A percentile compares a stretch with the other conserved stretches of the same genome.
Conservation (phyloP, 1,284 basidiomycete genomes). For the Stygiomarasmius scandens region DNA sequence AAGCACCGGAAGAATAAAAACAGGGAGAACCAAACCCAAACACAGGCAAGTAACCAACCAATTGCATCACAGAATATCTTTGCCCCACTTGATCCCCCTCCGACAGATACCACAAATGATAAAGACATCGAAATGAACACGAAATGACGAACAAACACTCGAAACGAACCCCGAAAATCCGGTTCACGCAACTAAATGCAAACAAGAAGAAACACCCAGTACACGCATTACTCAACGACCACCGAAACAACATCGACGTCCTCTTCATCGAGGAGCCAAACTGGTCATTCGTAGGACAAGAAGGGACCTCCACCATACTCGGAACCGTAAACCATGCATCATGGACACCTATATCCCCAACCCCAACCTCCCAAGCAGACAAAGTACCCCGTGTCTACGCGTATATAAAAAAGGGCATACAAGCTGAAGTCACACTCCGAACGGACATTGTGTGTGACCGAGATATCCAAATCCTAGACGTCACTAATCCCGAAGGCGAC, state of each 20-base stretch:
- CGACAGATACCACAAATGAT: background rate
- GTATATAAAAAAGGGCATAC: background rate
- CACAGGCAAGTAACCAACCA: background rate
- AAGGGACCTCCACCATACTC: background rate
- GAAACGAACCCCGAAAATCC: background rate
- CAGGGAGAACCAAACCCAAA: background rate
- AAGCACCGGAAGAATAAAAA: background rate
- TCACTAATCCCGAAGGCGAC: background rate
- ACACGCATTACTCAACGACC: background rate
- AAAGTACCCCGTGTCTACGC: background rate
- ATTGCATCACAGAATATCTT: background rate
- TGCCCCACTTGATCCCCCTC: background rate
- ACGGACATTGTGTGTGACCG: constrained; percentile 1
- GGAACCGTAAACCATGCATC: constrained; percentile 1
- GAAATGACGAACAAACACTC: background rate
- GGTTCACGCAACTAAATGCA: constrained; percentile 2
- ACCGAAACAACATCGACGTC: background rate
- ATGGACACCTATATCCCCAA: constrained; percentile 4
- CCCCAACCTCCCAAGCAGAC: background rate
- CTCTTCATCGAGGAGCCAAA: constrained; percentile 6
- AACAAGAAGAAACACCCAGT: constrained; percentile 8
- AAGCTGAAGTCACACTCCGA: constrained; percentile 2
- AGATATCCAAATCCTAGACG: constrained; percentile 7
- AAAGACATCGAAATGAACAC: background rate
- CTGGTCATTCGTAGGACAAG: constrained; percentile 5